Conservation (phyloP, 345 rosid species). For the Lenwebbia sp. region DNA sequence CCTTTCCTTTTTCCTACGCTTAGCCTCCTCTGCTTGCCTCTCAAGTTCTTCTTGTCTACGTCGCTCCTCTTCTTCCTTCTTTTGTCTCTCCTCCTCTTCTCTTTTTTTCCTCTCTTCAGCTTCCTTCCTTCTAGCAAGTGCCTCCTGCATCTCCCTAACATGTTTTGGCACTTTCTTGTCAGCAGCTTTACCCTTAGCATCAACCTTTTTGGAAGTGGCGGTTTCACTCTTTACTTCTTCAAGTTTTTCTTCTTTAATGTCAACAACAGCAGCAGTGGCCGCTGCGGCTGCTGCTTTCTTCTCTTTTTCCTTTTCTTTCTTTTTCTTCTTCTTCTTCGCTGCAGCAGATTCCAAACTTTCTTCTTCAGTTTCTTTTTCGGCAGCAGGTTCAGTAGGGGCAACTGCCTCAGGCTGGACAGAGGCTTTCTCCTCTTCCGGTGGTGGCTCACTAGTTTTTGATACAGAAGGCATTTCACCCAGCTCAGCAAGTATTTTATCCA, state of each 20-base stretch:
- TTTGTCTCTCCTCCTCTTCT: constrained; percentile 83
- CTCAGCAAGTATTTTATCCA: constrained; percentile 89
- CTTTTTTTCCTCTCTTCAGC: constrained; percentile 64
- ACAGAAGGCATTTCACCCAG: constrained; percentile 52
- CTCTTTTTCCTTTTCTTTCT: constrained; percentile 74
- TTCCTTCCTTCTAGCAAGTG: constrained; percentile 72
- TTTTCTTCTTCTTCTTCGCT: constrained; percentile 86
- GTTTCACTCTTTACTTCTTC: constrained; percentile 40
- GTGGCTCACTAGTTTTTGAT: constrained; percentile 23
- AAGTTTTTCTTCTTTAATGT: constrained; percentile 34
- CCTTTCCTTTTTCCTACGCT: constrained; percentile 70
- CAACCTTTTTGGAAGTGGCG: constrained; percentile 46
- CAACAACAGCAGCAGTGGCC: constrained; percentile 12
- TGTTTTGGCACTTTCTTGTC: constrained; percentile 89
- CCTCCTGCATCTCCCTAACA: constrained; percentile 97
- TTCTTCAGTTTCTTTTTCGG: constrained; percentile 70
- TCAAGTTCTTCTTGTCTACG: constrained; percentile 74
- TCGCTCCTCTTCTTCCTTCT: constrained; percentile 91
- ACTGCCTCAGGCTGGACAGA: constrained; percentile 37
- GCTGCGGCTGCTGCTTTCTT: constrained; percentile 42
- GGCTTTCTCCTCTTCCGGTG: constrained; percentile 38
- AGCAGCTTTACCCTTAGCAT: constrained; percentile 64
- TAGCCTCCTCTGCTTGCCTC: constrained; percentile 93
- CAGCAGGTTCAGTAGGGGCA: constrained; percentile 20
- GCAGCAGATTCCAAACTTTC: constrained; percentile 65